A percentile compares a stretch with the other conserved stretches of the same genome.
Conservation (phyloP, 163 green algal species). For the Scenedesmus sp. region DNA sequence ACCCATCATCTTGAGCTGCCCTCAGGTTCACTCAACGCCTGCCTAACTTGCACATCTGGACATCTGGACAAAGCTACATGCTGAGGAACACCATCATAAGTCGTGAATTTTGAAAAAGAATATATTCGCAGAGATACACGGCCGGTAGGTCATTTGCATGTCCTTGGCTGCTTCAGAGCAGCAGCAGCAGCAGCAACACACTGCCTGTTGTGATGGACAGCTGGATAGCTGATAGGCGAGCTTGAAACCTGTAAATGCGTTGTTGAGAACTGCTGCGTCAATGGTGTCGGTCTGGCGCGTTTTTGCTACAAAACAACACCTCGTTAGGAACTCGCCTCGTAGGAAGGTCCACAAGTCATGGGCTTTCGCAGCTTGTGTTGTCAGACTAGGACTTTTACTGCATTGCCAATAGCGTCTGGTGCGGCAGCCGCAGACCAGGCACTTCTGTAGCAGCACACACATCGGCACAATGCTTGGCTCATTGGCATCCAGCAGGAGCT, state of each 20-base stretch:
- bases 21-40: background rate
- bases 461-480: conserved; percentile 43
- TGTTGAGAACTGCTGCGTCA: background rate
- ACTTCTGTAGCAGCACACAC: background rate
- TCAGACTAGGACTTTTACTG: background rate
- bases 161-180: background rate
- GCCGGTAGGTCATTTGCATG: background rate
- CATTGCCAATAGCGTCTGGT: background rate
- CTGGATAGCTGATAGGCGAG: background rate
- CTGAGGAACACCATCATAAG: no score
- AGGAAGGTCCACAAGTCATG: background rate
- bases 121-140: no score
- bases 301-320: conserved; percentile 1
- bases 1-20: no score
- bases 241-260: background rate
- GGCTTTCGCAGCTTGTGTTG: background rate
- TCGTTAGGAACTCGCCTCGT: background rate
- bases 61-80: no score
- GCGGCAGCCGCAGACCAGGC: background rate
- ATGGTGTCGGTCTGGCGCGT: background rate
- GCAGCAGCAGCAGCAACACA: background rate
- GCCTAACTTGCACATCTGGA: no score
- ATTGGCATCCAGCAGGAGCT: conserved; percentile 40
- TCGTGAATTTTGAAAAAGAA: no score
- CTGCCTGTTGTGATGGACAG: no score